Percentiles rank a stretch among this genome's conserved stretches.
Conservation (phyloP, 1,284 basidiomycete species). For the Cryptococcus sp. region DNA sequence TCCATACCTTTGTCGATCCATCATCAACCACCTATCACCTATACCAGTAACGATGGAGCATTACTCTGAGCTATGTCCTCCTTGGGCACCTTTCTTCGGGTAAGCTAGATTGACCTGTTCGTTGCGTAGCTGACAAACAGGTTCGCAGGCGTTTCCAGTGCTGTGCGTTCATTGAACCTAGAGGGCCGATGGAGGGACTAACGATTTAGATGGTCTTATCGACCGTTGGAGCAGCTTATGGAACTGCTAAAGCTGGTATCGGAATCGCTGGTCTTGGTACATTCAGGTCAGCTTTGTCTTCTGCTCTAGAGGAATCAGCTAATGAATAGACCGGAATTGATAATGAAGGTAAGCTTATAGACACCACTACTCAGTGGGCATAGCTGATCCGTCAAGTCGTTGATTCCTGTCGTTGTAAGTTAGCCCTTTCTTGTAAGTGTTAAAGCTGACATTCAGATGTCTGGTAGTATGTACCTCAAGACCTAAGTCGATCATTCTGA, state of each 20-base stretch:
- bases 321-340: conserved; percentile 71
- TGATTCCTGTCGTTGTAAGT: conserved; percentile 64
- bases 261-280: conserved; percentile 94
- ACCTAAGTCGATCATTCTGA: neutral
- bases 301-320: neutral
- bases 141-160: conserved; percentile 42
- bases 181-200: neutral
- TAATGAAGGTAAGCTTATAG: conserved; percentile 78
- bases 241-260: conserved; percentile 95
- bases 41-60: conserved; percentile 10
- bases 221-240: conserved; percentile 89
- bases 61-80: conserved; percentile 44
- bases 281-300: conserved; percentile 53
- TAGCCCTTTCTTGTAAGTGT: neutral
- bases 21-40: too few species aligned
- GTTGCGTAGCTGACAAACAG: conserved; percentile 19
- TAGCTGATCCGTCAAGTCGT: conserved; percentile 55
- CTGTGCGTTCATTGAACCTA: conserved; percentile 22
- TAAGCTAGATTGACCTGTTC: conserved; percentile 14
- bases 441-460: conserved; percentile 25
- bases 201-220: conserved; percentile 47
- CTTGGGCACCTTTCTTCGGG: conserved; percentile 50
- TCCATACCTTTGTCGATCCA: neutral
- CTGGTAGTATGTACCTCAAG: conserved; percentile 25
- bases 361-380: neutral